phyloP scores from a whole-genome alignment of 257 asterid genomes.

The Solanum dulcamara region DNA sequence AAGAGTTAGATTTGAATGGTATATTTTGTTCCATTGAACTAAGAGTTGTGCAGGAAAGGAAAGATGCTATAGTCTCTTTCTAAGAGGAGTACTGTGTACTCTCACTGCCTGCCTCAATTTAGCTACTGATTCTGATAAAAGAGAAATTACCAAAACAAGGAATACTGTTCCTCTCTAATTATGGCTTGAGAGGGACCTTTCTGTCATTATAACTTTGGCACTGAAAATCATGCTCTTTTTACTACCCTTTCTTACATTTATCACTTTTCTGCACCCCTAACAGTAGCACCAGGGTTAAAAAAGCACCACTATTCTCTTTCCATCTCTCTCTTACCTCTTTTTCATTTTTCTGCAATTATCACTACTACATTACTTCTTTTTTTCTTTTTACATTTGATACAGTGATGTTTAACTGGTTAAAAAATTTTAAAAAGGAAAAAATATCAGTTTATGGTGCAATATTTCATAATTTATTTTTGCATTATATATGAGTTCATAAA shows the following conservation, averaged over 20 bases:
- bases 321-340: not conserved
- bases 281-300: slow-evolving; percentile 20
- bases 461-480: not conserved
- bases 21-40: not conserved
- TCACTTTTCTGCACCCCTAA: slow-evolving; percentile 22
- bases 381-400: not conserved
- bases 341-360: not conserved
- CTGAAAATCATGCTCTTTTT: slow-evolving; percentile 76
- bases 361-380: not conserved
- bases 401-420: not conserved
- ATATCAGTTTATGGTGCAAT: not conserved
- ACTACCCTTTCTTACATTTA: not conserved
- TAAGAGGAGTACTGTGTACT: not conserved
- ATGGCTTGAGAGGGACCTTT: slow-evolving; percentile 53
- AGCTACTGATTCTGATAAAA: slow-evolving; percentile 43
- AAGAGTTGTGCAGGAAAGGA: slow-evolving; percentile 14
- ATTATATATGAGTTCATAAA: not conserved
- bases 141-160: not conserved
- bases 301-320: slow-evolving; percentile 1
- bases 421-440: not conserved
- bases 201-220: slow-evolving; percentile 57
- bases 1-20: not conserved
- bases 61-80: slow-evolving; percentile 11
- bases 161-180: slow-evolving; percentile 26
- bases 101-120: not conserved